Evolutionary conservation across 345 rosid species (phyloP).

Genomic region (Eucalyptus shirleyi): DNA sequence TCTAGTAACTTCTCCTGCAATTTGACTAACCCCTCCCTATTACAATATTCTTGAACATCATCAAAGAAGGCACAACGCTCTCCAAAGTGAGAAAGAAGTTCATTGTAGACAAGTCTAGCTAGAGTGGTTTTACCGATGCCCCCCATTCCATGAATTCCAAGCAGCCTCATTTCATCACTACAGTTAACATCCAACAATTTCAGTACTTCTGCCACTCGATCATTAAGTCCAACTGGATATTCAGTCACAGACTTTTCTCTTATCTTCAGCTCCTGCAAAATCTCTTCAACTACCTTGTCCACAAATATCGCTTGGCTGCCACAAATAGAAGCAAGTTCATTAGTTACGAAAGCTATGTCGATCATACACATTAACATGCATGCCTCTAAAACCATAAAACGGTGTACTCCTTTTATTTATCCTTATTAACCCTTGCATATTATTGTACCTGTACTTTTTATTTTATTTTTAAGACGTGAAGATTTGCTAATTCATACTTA

Average conservation of each 20-base stretch:
- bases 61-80: accelerated
- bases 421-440: too few species aligned
- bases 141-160: not conserved
- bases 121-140: too few species aligned
- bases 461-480: too few species aligned
- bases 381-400: too few species aligned
- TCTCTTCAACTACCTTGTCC: accelerated
- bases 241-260: accelerated
- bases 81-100: accelerated
- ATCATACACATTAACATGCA: accelerated
- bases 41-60: accelerated
- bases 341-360: accelerated
- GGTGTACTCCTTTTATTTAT: too few species aligned
- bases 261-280: accelerated
- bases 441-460: too few species aligned
- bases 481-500: too few species aligned
- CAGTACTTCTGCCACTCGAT: accelerated
- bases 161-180: accelerated
- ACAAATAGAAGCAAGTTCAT: too few species aligned
- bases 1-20: too few species aligned
- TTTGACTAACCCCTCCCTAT: accelerated
- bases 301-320: too few species aligned
- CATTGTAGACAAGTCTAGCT: accelerated
- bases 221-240: too few species aligned
- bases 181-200: accelerated